phyloP scores from a whole-genome alignment of 2,329 filamentous ascomycete genomes.

The Fusarium graminum region DNA sequence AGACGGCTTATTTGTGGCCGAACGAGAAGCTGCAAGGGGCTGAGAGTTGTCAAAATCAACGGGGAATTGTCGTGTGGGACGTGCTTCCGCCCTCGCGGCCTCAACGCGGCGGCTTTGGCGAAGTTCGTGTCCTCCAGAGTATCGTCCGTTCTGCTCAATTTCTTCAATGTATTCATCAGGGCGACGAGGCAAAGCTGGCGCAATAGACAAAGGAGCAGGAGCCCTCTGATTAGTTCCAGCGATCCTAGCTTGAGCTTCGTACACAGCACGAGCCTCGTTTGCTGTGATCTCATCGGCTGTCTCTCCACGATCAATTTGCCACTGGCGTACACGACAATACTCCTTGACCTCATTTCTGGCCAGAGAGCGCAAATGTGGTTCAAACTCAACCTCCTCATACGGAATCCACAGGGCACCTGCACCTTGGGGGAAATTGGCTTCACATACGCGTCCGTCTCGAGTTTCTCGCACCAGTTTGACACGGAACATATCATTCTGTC shows the following conservation, averaged over 20 bases:
- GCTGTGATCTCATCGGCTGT: constrained; percentile 58
- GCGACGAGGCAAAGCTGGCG: constrained; percentile 41
- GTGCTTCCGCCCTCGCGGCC: constrained; percentile 39
- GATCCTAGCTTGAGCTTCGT: constrained; percentile 62
- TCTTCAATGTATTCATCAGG: constrained; percentile 37
- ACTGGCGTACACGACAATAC: constrained; percentile 72
- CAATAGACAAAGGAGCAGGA: constrained; percentile 44
- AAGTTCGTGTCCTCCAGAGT: constrained; percentile 55
- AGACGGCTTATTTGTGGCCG: constrained; percentile 29
- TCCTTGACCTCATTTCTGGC: constrained; percentile 71
- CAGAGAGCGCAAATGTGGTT: constrained; percentile 66
- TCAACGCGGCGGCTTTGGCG: constrained; percentile 60
- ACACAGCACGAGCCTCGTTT: constrained; percentile 67
- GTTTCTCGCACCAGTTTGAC: constrained; percentile 73
- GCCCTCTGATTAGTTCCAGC: constrained; percentile 52
- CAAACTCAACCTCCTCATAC: constrained; percentile 72
- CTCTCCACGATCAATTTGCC: constrained; percentile 68
- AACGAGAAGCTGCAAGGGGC: constrained; percentile 35
- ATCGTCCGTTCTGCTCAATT: constrained; percentile 32
- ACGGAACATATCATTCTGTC: constrained; percentile 73
- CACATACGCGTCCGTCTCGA: constrained; percentile 68
- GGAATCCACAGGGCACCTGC: constrained; percentile 73
- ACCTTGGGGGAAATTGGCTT: constrained; percentile 71
- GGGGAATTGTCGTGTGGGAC: constrained; percentile 49
- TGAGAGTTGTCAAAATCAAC: constrained; percentile 42